Base-by-base conservation (phyloP, 2,329 filamentous ascomycete species). In the Pestalotiopsis sp. region DNA sequence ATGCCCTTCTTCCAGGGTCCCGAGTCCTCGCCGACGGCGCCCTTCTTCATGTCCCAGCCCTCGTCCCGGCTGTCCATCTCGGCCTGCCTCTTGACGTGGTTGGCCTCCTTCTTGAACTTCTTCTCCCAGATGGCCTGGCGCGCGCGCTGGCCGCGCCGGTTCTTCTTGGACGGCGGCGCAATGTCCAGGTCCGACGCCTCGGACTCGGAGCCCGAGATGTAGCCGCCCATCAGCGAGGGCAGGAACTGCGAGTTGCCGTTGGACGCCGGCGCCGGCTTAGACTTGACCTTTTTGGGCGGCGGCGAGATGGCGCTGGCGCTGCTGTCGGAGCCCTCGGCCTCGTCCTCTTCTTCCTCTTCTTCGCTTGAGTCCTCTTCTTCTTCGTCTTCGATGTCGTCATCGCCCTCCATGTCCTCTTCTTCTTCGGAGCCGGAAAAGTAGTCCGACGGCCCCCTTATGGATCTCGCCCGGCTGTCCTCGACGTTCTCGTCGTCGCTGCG, bases 71-170 rank as follows among this genome's bases (percentile, higher is more conserved):
- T 76, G 11, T 70, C 79, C 66, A 78, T 73, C 60, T 78, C 77
- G 68, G 83, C 78, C 57, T 76, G 67, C n/a, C 76, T 68, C 56
- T 81, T 82, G 57, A 89, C 77, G 74, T 94, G 92, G 72, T 90
- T 92, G 1, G 93, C 93, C 70, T 86, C 85, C 14, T 85, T 83
- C 63, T 92, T 92, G 77, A 86, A 95, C 76, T 94, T 95, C 81
- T 93, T 91, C 81, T 95, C 92, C 83, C 89, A 92, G 68, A 96
- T 91, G 26, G 89, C 88, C 75, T 92, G 91, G 9, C 93, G 88
- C n/a, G 91, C 92, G 57, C 89, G 86, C 79, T 97, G 93, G 3
- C 93, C 93, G 60, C 89, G 85, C 24, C 92, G 85, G 74, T 95
- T 94, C 79, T 94, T 94, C 73, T 88, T 88, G 0, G 84, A 79